phyloP scores from a whole-genome alignment of 768 basidiomycete genomes.

The Lactarius hengduanensis region DNA sequence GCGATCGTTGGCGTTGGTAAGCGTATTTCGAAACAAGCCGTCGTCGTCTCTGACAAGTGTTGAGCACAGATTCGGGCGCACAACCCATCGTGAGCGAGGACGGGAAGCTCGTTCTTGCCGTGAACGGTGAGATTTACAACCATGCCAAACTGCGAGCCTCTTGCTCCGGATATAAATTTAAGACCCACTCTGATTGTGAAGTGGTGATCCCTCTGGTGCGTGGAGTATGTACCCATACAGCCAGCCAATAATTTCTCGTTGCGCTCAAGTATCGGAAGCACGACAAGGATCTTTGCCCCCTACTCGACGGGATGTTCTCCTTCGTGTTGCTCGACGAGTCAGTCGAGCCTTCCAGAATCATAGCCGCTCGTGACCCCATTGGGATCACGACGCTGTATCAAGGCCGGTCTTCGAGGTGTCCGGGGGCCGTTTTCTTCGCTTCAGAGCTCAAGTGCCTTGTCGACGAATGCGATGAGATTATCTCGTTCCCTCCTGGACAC shows the following conservation, averaged over 20 bases:
- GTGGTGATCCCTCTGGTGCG: slow-evolving; percentile 88
- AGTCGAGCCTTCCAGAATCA: slow-evolving; percentile 81
- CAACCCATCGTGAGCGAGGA: slow-evolving; percentile 91
- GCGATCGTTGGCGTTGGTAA: slow-evolving; percentile 97
- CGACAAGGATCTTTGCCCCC: slow-evolving; percentile 69
- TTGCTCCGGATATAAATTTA: slow-evolving; percentile 73
- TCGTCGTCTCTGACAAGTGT: neutral
- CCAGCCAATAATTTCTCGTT: slow-evolving; percentile 16
- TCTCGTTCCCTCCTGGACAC: slow-evolving; percentile 96
- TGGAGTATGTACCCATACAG: slow-evolving; percentile 2
- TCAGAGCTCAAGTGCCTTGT: slow-evolving; percentile 92
- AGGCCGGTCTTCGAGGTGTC: slow-evolving; percentile 83
- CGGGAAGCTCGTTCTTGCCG: slow-evolving; percentile 77
- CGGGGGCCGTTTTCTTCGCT: slow-evolving; percentile 86
- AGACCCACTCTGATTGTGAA: slow-evolving; percentile 98
- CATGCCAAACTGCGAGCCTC: slow-evolving; percentile 75
- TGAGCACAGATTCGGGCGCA: slow-evolving; percentile 80
- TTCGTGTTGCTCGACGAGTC: slow-evolving; percentile 96
- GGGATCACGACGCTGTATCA: slow-evolving; percentile 99
- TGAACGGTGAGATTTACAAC: slow-evolving; percentile 99
- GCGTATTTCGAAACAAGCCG: slow-evolving; percentile 31
- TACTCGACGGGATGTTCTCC: slow-evolving; percentile 98
- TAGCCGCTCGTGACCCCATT: slow-evolving; percentile 95
- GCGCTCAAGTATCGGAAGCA: slow-evolving; percentile 73
- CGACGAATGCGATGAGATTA: slow-evolving; percentile 92